Base-by-base conservation (phyloP, 805 yeast species). In the Starmera dryadoides region DNA sequence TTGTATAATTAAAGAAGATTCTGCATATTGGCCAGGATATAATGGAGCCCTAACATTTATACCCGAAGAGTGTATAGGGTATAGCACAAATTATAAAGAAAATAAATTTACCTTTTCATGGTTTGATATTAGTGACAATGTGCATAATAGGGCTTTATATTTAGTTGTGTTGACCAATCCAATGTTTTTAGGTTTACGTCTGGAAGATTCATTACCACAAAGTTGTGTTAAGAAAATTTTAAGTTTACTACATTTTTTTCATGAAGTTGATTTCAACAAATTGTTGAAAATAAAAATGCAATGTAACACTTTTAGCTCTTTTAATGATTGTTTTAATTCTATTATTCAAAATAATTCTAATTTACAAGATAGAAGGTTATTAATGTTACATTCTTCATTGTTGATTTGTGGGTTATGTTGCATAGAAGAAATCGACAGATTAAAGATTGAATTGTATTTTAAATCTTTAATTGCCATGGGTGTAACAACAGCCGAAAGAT, bases 81-180 rank as follows among this genome's bases (percentile, higher is more conserved):
- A 36, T 30, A 19, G 28, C 29, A 36, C 21, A 6, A 21, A 21
- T 33, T 33, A 30, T 7, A 17, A 18, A 15, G 34, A 30, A 10
- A 16, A 15, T 11, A 28, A 15, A 6, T 28, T 28, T 28, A 11
- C n/a, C 10, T 45, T 33, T 21, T 45, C 49, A 11, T 25, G 42
- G 4, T 45, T 35, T 33, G 49, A 45, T 35, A 22, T 45, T 7
- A 20, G 38, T 19, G 44, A 45, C 6, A 46, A 45, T 33, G 35
- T 39, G 4, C 66, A 63, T 44, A 50, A 55, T 56, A 34, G 52
- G 60, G 20, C 56, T 61, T 6, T 46, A 63, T 15, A 54, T 66
- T 20, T 60, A 65, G 4, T 54, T 52, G 35, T 56, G 59, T 32
- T 53, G 64, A 33, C 51, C 54, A 12, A 43, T 63, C 16, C 42